Percentiles rank a stretch among this genome's conserved stretches.
Evolutionary conservation across 2,329 filamentous ascomycete genomes (phyloP).

Genomic region (Ampelomyces quisqualis): DNA sequence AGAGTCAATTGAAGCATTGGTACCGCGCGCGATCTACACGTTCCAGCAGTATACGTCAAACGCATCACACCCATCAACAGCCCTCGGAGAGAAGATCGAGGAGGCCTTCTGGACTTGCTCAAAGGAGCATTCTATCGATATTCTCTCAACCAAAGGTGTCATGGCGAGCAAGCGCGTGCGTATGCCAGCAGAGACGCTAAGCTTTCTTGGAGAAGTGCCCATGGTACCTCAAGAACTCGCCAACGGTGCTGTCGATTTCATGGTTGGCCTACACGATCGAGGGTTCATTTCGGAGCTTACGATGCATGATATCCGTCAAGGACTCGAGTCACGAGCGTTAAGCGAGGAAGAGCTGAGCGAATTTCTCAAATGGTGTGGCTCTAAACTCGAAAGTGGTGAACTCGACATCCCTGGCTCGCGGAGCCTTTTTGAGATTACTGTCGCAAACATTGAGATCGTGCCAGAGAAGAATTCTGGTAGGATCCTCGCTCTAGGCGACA

Average conservation of each 20-base stretch:
- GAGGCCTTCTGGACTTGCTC: slow-evolving; percentile 96
- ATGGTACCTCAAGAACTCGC: slow-evolving; percentile 77
- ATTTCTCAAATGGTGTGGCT: slow-evolving; percentile 81
- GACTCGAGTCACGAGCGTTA: slow-evolving; percentile 79
- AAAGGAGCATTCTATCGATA: slow-evolving; percentile 72
- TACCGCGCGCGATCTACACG: slow-evolving; percentile 78
- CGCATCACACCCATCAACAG: slow-evolving; percentile 83
- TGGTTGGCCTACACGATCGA: slow-evolving; percentile 78
- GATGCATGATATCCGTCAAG: slow-evolving; percentile 78
- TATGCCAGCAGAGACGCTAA: slow-evolving; percentile 67
- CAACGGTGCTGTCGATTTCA: slow-evolving; percentile 66
- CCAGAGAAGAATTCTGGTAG: slow-evolving; percentile 60
- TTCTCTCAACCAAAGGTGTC: slow-evolving; percentile 85
- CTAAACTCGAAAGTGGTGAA: slow-evolving; percentile 69
- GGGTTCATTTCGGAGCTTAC: slow-evolving; percentile 87
- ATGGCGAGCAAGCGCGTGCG: slow-evolving; percentile 82
- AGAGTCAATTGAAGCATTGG: slow-evolving; percentile 59
- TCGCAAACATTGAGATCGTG: slow-evolving; percentile 63
- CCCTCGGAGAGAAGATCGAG: slow-evolving; percentile 84
- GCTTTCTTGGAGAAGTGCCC: slow-evolving; percentile 86
- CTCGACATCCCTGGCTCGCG: slow-evolving; percentile 68
- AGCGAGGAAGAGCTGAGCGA: slow-evolving; percentile 74
- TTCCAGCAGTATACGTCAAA: slow-evolving; percentile 84
- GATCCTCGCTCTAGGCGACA: slow-evolving; percentile 74
- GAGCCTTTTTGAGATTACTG: slow-evolving; percentile 73